phyloP scores from a whole-genome alignment of 108 stramenopile genomes.

The Nannochloropsis salina region DNA sequence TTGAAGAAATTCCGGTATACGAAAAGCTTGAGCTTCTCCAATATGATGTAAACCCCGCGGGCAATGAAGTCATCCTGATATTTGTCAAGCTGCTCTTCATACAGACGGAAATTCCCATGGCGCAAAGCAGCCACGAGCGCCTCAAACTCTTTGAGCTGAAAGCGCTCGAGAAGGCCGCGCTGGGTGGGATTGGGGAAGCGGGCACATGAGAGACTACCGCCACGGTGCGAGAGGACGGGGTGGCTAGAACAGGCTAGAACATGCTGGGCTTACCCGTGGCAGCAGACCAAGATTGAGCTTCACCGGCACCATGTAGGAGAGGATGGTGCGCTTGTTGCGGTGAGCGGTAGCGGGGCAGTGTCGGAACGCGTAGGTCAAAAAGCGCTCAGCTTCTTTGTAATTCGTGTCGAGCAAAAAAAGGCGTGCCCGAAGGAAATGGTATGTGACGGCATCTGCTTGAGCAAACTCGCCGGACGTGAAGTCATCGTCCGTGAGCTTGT shows the following conservation, averaged over 20 bases:
- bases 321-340: not conserved
- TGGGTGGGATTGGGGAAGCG: not conserved
- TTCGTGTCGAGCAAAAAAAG: conserved; percentile 16
- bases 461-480: conserved; percentile 7
- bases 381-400: not conserved
- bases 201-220: no score
- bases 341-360: not conserved
- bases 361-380: not conserved
- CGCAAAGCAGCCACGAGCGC: not conserved
- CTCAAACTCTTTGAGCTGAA: conserved; percentile 16
- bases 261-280: not conserved
- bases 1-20: conserved; percentile 21
- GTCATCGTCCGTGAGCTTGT: conserved; percentile 12
- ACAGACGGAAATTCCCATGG: not conserved
- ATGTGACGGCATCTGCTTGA: not conserved
- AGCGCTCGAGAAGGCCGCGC: not conserved
- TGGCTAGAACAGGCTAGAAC: no score
- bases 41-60: not conserved
- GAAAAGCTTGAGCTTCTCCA: conserved; percentile 22
- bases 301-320: not conserved
- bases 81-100: not conserved
- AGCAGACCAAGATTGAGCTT: not conserved
- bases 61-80: not conserved
- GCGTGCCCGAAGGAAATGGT: conserved; percentile 1
- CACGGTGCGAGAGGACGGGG: no score